These are phyloP conservation scores for Paradendryphiella salina DNA, from an alignment of 2,329 filamentous ascomycete genomes.

Conservation along the genomic window DNA sequence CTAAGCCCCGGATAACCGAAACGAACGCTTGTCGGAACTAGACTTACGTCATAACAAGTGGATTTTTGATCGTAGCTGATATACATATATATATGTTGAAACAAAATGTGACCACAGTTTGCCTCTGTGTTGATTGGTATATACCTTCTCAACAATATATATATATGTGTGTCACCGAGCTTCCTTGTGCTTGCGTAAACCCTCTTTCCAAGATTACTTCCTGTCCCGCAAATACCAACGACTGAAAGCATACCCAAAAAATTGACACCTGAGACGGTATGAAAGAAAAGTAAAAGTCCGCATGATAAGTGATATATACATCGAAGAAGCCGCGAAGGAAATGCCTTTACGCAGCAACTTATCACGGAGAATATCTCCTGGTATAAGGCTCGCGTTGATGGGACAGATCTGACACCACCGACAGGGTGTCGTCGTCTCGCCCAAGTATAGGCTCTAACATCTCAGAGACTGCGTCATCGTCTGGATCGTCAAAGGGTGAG, in stretches of 20 bases:
- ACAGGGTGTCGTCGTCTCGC: conserved; percentile 29
- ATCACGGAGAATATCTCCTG: neutral
- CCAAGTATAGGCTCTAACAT: conserved; percentile 28
- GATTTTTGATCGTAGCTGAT: neutral
- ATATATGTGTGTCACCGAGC: neutral
- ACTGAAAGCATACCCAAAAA: neutral
- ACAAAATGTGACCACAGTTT: too few species aligned
- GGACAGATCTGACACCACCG: conserved; percentile 39
- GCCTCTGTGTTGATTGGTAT: too few species aligned
- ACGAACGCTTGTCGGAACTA: conserved; percentile 12
- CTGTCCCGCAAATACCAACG: neutral
- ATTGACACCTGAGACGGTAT: too few species aligned
- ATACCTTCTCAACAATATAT: too few species aligned
- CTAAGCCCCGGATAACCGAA: conserved; percentile 14
- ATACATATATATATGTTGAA: neutral
- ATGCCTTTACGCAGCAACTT: neutral
- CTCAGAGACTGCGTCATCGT: conserved; percentile 36
- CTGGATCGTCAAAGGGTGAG: conserved; percentile 44
- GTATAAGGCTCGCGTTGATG: conserved; percentile 27
- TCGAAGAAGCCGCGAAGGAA: neutral
- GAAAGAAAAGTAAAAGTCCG: too few species aligned
- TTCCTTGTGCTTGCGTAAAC: neutral
- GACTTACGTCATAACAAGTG: conserved; percentile 20
- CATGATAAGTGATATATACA: conserved; percentile 17
- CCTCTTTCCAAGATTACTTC: too few species aligned